Base-by-base conservation (phyloP, 495 filamentous ascomycete genomes). In the Thozetella sp. region DNA sequence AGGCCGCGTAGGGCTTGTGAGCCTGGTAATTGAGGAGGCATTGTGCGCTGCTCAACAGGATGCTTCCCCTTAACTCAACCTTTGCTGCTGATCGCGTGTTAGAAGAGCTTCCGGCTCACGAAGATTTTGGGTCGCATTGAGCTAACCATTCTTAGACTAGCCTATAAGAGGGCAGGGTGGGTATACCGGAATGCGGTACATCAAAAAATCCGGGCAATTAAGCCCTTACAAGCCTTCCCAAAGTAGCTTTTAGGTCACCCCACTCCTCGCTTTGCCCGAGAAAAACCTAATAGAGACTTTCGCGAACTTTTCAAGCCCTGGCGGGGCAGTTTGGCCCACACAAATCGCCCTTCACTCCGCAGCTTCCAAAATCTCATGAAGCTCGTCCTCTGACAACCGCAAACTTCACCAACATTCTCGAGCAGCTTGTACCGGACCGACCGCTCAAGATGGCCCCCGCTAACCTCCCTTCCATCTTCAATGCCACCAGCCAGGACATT, bases 401-500 rank as follows among this genome's bases (percentile, higher is more conserved):
- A 57, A 60, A 50, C 53, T 46, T 19, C 2, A 27, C 55, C 22
- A 56, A 61, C 60, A 66, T 61, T 61, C 53, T 69, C 69, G 68
- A 66, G 27, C 26, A 59, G 51, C 51, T 48, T 54, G 56, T 69
- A 79, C 83, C 64, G 68, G 64, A 70, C 65, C 70, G 80, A 66
- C 80, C 82, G 79, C 77, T 84, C 84, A 92, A 86, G 77, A 97
- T 97, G 94, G 92, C 94, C 73, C 92, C 93, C 73, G 82, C 89
- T 60, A 93, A 97, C 79, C 90, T 96, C 62, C 93, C 93, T 71
- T 83, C 92, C 52, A 86, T 88, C 65, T 96, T 97, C 91, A 78
- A 81, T 76, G 79, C 82, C 65, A 86, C 83, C 56, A 79, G 78
- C 63, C 72, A 78, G 80, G 95, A 99, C 85, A 96, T 99, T 83